phyloP scores from a whole-genome alignment of 352 stramenopile genomes.

The Globisporangium spinosum region DNA sequence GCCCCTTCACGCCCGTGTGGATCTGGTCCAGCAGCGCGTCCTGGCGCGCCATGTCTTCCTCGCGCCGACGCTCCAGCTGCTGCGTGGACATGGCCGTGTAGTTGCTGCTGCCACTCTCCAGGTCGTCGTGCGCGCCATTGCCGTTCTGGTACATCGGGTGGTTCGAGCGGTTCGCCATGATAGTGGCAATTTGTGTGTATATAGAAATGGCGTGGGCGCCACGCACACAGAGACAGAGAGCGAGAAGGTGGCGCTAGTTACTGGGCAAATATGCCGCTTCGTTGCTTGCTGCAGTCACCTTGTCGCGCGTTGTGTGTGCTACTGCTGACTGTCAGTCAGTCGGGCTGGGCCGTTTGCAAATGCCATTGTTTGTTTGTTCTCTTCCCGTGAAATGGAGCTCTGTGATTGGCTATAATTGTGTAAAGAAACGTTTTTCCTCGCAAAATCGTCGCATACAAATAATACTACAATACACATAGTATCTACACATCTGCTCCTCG shows the following conservation, averaged over 20 bases:
- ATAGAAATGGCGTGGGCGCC: background rate
- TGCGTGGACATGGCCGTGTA: slow-evolving; percentile 69
- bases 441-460: background rate
- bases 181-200: background rate
- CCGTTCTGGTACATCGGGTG: slow-evolving; percentile 32
- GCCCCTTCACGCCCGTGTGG: slow-evolving; percentile 64
- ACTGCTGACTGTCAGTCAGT: background rate
- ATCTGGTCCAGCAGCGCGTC: slow-evolving; percentile 78
- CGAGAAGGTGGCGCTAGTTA: background rate
- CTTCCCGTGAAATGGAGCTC: background rate
- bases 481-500: background rate
- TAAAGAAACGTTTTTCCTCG: background rate
- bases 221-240: background rate
- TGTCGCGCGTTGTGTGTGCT: background rate
- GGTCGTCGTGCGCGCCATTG: slow-evolving; percentile 8
- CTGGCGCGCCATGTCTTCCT: slow-evolving; percentile 55
- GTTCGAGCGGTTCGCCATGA: slow-evolving; percentile 27
- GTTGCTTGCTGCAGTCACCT: background rate
- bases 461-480: background rate
- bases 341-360: background rate
- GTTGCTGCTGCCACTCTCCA: slow-evolving; percentile 19
- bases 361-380: background rate
- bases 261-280: background rate
- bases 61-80: slow-evolving; percentile 56
- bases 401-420: background rate